A percentile compares a stretch with the other conserved stretches of the same genome.
These are phyloP conservation scores for Botryotinia globosa DNA, from an alignment of 2,329 filamentous ascomycete species.

Conservation along the genomic window DNA sequence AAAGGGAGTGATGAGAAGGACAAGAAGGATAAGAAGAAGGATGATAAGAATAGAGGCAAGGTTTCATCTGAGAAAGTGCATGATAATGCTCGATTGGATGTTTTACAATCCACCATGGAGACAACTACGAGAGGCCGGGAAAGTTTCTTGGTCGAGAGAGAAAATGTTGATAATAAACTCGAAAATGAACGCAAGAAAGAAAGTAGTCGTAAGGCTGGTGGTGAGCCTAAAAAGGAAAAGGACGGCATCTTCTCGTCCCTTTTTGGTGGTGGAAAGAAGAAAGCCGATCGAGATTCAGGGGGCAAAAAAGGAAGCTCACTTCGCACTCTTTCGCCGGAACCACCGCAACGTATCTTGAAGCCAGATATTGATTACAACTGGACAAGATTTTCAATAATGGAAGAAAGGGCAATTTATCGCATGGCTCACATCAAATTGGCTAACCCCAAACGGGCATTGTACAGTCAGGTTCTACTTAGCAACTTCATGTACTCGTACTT, in stretches of 20 bases:
- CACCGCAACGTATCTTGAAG: conserved; percentile 67
- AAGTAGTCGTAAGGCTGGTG: conserved; percentile 65
- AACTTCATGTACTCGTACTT: conserved; percentile 99
- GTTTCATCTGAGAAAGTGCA: conserved; percentile 56
- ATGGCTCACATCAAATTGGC: conserved; percentile 99
- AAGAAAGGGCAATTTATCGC: conserved; percentile 94
- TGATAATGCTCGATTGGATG: conserved; percentile 79
- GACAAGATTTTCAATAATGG: conserved; percentile 90
- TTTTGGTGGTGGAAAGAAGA: conserved; percentile 88
- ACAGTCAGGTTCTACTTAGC: conserved; percentile 92
- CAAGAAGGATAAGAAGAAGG: conserved; percentile 64
- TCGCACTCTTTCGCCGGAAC: conserved; percentile 77
- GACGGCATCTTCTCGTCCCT: conserved; percentile 91
- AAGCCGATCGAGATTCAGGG: conserved; percentile 69
- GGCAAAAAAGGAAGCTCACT: conserved; percentile 71
- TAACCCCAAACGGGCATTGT: conserved; percentile 87
- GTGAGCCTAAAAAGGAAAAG: conserved; percentile 83
- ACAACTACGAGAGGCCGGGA: conserved; percentile 67
- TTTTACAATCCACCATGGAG: conserved; percentile 85
- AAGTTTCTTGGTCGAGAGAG: conserved; percentile 78
- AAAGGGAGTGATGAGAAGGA: conserved; percentile 72
- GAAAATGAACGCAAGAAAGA: conserved; percentile 83
- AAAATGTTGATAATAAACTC: conserved; percentile 66
- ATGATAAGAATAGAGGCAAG: conserved; percentile 62
- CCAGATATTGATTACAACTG: conserved; percentile 95